Percentiles rank a stretch among this genome's conserved stretches.
phyloP scores from a whole-genome alignment of 192 early-diverging fungal genomes.

The Coemansia asiatica region DNA sequence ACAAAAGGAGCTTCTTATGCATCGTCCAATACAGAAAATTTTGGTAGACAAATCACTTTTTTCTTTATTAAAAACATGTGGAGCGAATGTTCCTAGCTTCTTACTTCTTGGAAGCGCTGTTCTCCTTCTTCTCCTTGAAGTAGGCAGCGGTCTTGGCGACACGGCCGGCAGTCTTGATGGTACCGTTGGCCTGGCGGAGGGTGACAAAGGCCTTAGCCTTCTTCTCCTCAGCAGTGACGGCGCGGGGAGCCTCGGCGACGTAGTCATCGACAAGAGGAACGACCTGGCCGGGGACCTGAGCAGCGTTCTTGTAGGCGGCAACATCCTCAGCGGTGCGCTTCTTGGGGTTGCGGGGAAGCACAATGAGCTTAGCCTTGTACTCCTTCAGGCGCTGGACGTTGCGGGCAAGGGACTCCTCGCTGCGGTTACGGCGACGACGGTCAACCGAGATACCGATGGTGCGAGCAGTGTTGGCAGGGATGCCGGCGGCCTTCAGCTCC shows the following conservation, averaged over 20 bases:
- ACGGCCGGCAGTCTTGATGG: constrained; percentile 16
- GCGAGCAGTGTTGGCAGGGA: constrained; percentile 89
- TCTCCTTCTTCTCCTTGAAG: constrained; percentile 49
- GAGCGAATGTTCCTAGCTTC: background rate
- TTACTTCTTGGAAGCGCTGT: constrained; percentile 55
- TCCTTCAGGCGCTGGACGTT: constrained; percentile 93
- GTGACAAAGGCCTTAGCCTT: constrained; percentile 44
- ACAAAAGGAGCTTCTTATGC: no score
- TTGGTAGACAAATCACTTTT: background rate
- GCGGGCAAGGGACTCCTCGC: constrained; percentile 86
- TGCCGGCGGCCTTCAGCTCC: constrained; percentile 95
- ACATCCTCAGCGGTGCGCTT: constrained; percentile 65
- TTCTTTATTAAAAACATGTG: constrained; percentile 6
- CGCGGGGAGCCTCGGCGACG: constrained; percentile 53
- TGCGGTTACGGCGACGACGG: constrained; percentile 94
- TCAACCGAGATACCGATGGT: constrained; percentile 96
- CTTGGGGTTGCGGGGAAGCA: constrained; percentile 93
- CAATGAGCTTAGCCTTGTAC: constrained; percentile 92
- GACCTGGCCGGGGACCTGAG: constrained; percentile 41
- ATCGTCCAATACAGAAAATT: no score
- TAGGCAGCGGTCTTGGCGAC: constrained; percentile 40
- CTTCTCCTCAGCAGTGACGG: constrained; percentile 61
- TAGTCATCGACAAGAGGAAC: constrained; percentile 26
- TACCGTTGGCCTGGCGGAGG: constrained; percentile 54
- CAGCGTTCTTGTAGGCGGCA: constrained; percentile 53